Evolutionary conservation across 2,329 filamentous ascomycete species (phyloP).

Genomic region (Pseudogymnoascus sp.): DNA sequence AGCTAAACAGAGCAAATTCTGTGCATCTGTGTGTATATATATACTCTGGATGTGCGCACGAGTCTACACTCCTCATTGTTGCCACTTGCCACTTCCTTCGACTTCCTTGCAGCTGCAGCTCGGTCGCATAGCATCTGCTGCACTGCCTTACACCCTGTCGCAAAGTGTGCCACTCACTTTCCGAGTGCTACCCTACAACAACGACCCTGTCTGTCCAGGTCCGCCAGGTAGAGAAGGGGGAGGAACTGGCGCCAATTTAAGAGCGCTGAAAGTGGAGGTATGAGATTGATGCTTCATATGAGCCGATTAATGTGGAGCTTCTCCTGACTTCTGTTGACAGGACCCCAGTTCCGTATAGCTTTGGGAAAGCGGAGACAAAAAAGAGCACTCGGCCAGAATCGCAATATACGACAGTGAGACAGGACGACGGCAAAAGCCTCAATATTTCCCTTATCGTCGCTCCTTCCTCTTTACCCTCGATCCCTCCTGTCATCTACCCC

Average conservation of each 20-base stretch:
- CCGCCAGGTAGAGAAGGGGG: not conserved
- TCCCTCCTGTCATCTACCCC: not conserved
- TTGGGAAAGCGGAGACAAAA: not conserved
- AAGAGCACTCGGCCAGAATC: not conserved
- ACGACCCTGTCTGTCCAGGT: not conserved
- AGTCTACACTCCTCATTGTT: not conserved
- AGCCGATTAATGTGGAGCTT: not conserved
- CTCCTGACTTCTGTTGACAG: constrained; percentile 6
- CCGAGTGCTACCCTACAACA: not conserved
- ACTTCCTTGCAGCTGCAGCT: not conserved
- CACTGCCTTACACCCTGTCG: not conserved
- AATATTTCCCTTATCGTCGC: not conserved
- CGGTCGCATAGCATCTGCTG: not conserved
- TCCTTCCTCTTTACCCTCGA: not conserved
- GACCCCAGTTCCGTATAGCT: not conserved
- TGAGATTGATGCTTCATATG: constrained; percentile 3
- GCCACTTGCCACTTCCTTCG: not conserved
- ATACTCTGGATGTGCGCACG: not conserved
- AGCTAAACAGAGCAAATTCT: not conserved
- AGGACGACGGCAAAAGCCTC: not conserved
- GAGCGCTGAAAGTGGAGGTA: constrained; percentile 5
- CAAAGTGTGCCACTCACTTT: not conserved
- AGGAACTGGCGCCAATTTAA: not conserved
- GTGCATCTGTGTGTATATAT: not conserved
- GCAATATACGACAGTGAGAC: not conserved